These are phyloP conservation scores for Candolleomyces efflorescens DNA, from an alignment of 768 basidiomycete species.

Conservation along the genomic window DNA sequence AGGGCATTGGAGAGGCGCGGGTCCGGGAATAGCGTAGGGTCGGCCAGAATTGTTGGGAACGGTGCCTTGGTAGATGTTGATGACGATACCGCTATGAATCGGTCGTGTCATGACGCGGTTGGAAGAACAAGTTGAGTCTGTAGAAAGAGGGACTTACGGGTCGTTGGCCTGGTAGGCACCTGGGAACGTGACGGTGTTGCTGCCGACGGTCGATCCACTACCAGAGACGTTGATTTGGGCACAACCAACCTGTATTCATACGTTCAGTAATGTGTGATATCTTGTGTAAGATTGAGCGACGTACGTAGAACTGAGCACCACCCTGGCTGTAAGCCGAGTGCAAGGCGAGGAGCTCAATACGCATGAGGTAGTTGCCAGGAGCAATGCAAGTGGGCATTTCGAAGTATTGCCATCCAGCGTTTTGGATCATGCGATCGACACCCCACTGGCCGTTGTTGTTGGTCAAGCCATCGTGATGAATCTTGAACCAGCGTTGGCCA, in stretches of 20 bases:
- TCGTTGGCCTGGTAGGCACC: conserved; percentile 11
- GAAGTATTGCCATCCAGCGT: conserved; percentile 12
- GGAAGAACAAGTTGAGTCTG: conserved; percentile 40
- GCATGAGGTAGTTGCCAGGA: conserved; percentile 11
- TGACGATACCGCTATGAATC: conserved; percentile 2
- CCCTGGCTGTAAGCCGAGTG: conserved; percentile 5
- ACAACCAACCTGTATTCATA: conserved; percentile 6
- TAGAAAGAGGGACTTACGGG: conserved; percentile 36
- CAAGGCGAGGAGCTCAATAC: conserved; percentile 11
- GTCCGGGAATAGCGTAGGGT: conserved; percentile 10
- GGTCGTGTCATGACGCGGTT: neutral
- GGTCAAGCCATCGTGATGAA: conserved; percentile 10
- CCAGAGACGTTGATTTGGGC: conserved; percentile 13
- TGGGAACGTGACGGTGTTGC: conserved; percentile 10
- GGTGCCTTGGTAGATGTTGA: conserved; percentile 11
- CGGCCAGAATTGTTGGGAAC: conserved; percentile 6
- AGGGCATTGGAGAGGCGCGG: conserved; percentile 7
- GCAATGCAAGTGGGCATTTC: conserved; percentile 11
- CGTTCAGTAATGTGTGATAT: neutral
- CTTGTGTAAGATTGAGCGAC: neutral
- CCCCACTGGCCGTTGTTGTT: conserved; percentile 8
- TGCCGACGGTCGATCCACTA: conserved; percentile 4
- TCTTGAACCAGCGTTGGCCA: conserved; percentile 12
- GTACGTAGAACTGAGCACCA: conserved; percentile 11
- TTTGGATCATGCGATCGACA: conserved; percentile 12